phyloP scores from a whole-genome alignment of 1,284 basidiomycete genomes.

The Ustilago trichophora region DNA sequence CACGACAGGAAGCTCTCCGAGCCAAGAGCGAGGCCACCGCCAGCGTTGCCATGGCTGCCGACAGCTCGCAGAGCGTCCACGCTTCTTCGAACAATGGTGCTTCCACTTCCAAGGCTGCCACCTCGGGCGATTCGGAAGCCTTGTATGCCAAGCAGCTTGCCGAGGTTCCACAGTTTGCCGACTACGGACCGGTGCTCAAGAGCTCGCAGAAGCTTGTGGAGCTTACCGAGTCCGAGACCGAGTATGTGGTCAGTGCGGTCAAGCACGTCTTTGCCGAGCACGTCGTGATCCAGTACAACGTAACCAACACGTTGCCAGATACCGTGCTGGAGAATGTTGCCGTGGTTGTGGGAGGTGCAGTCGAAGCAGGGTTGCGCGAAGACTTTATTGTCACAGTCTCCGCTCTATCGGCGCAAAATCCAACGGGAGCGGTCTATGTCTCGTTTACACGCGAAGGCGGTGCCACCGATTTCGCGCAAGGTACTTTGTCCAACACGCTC shows the following conservation, averaged over 20 bases:
- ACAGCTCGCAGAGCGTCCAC: slow-evolving; percentile 47
- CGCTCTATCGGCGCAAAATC: slow-evolving; percentile 73
- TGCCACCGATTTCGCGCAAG: slow-evolving; percentile 80
- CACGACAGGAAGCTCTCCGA: slow-evolving; percentile 55
- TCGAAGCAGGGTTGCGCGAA: slow-evolving; percentile 79
- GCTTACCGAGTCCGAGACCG: slow-evolving; percentile 95
- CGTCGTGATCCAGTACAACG: slow-evolving; percentile 89
- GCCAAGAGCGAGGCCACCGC: slow-evolving; percentile 60
- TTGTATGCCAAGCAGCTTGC: slow-evolving; percentile 85
- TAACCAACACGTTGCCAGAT: slow-evolving; percentile 98
- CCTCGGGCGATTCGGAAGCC: slow-evolving; percentile 62
- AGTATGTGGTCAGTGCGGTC: slow-evolving; percentile 95
- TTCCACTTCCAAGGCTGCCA: slow-evolving; percentile 33
- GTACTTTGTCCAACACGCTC: slow-evolving; percentile 90
- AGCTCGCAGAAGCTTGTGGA: slow-evolving; percentile 82
- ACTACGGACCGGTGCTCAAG: slow-evolving; percentile 87
- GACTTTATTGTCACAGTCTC: slow-evolving; percentile 92
- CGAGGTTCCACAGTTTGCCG: slow-evolving; percentile 83
- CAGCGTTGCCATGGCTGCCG: slow-evolving; percentile 62
- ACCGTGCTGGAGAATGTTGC: slow-evolving; percentile 89
- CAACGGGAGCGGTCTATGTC: slow-evolving; percentile 87
- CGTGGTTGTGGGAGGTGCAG: slow-evolving; percentile 86
- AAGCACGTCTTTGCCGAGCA: slow-evolving; percentile 97
- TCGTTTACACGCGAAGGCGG: slow-evolving; percentile 83
- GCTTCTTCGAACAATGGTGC: slow-evolving; percentile 44